Evolutionary conservation across 2,329 filamentous ascomycete genomes (phyloP).

Genomic region (Coniochaeta sp.): DNA sequence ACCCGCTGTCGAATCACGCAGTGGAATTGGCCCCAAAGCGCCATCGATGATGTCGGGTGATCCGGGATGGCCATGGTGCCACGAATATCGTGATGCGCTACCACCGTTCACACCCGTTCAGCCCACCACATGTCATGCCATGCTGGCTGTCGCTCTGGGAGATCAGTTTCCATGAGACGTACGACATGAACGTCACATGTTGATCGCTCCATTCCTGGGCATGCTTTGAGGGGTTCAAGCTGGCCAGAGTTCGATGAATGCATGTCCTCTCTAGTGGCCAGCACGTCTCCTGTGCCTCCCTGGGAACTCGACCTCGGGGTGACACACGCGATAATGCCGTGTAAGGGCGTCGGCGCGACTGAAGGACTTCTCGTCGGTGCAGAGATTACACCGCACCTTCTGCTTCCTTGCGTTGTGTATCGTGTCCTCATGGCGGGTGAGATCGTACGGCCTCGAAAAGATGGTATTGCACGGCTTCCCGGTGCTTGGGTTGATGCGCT

Average conservation of each 20-base stretch:
- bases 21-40: constrained; percentile 5
- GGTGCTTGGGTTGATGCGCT: constrained; percentile 88
- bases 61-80: constrained; percentile 9
- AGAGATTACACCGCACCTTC: constrained; percentile 88
- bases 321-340: constrained; percentile 88
- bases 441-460: constrained; percentile 92
- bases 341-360: constrained; percentile 92
- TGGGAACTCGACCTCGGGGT: constrained; percentile 80
- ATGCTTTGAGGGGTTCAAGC: background rate
- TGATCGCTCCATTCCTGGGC: background rate
- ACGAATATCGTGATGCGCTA: background rate
- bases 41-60: constrained; percentile 6
- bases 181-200: background rate
- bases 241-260: too few species aligned
- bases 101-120: background rate
- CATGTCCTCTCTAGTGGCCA: constrained; percentile 11
- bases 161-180: background rate
- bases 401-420: constrained; percentile 94
- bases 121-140: constrained; percentile 13
- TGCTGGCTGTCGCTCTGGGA: constrained; percentile 3
- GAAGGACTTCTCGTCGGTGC: constrained; percentile 95
- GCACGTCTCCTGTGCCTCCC: constrained; percentile 46
- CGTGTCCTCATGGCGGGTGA: constrained; percentile 93
- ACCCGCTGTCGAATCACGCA: constrained; percentile 10
- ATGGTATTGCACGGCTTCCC: constrained; percentile 91